Conservation (phyloP, 2,329 filamentous ascomycete species). For the Fusarium sarcochroum region DNA sequence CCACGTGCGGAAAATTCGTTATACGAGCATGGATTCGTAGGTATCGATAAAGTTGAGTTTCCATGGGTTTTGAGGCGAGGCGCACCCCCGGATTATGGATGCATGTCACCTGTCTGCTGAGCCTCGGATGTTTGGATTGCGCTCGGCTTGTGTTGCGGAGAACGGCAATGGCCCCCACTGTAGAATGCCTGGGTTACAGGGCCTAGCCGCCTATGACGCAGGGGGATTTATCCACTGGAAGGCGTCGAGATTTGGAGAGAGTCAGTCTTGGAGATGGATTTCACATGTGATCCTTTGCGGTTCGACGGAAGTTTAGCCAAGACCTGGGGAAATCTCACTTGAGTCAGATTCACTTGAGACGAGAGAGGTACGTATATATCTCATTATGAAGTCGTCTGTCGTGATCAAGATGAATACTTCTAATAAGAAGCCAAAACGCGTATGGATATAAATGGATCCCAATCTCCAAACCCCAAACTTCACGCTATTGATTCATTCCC, state of each 20-base stretch:
- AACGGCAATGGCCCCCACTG: constrained; percentile 25
- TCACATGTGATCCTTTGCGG: constrained; percentile 38
- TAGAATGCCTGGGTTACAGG: constrained; percentile 10
- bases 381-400: neutral
- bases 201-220: constrained; percentile 39
- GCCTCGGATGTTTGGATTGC: constrained; percentile 41
- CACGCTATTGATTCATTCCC: constrained; percentile 28
- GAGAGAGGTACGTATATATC: constrained; percentile 9
- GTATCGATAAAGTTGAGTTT: constrained; percentile 31
- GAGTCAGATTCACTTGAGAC: constrained; percentile 19
- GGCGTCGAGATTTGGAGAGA: constrained; percentile 17
- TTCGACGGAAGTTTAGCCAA: constrained; percentile 29
- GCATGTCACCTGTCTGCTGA: constrained; percentile 39
- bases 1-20: constrained; percentile 18
- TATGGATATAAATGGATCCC: constrained; percentile 12
- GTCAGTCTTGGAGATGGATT: constrained; percentile 18
- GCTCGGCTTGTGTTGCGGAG: constrained; percentile 45
- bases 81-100: constrained; percentile 21
- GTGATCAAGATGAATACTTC: neutral
- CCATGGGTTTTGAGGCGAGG: constrained; percentile 19
- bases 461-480: constrained; percentile 26
- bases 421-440: constrained; percentile 1
- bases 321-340: constrained; percentile 41
- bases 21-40: constrained; percentile 14
- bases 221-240: constrained; percentile 22